These are phyloP conservation scores for Apiotrichum montevideense DNA, from an alignment of 1,284 basidiomycete genomes.

Conservation along the genomic window DNA sequence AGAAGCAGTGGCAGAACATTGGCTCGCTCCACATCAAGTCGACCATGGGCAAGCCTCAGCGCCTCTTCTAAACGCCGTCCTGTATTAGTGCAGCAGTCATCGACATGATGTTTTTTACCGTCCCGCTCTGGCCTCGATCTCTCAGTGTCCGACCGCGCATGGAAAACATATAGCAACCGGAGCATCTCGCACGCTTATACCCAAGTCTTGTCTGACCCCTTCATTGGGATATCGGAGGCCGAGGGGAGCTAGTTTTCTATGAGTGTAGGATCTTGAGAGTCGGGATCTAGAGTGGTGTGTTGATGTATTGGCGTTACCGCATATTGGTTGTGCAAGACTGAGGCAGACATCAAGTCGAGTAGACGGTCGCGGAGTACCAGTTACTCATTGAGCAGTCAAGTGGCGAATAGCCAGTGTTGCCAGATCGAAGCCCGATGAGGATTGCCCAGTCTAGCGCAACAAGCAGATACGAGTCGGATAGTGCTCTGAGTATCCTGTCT, in stretches of 20 bases:
- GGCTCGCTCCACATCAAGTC: conserved; percentile 98
- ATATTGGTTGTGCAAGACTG: not conserved
- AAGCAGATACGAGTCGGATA: too few relatives aligned
- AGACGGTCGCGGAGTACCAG: too few relatives aligned
- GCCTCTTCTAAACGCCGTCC: conserved; percentile 65
- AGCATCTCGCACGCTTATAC: conserved; percentile 49
- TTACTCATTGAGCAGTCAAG: too few relatives aligned
- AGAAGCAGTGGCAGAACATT: conserved; percentile 99
- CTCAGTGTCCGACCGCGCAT: not conserved
- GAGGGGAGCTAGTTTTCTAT: conserved; percentile 43
- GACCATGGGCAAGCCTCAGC: conserved; percentile 98
- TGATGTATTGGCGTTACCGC: not conserved
- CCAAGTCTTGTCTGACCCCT: conserved; percentile 47
- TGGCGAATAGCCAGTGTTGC: too few relatives aligned
- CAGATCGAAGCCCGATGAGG: too few relatives aligned
- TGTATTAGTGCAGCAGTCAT: not conserved
- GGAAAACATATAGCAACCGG: conserved; percentile 28
- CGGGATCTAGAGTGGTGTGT: not conserved
- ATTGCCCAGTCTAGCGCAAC: too few relatives aligned
- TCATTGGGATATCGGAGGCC: conserved; percentile 41
- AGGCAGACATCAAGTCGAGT: too few relatives aligned
- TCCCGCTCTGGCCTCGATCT: not conserved
- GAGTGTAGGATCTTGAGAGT: conserved; percentile 1
- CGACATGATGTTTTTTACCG: not conserved
- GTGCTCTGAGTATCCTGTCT: too few relatives aligned